These are phyloP conservation scores for Aspergillus eucalypticola DNA, from an alignment of 2,329 filamentous ascomycete species.

Conservation along the genomic window DNA sequence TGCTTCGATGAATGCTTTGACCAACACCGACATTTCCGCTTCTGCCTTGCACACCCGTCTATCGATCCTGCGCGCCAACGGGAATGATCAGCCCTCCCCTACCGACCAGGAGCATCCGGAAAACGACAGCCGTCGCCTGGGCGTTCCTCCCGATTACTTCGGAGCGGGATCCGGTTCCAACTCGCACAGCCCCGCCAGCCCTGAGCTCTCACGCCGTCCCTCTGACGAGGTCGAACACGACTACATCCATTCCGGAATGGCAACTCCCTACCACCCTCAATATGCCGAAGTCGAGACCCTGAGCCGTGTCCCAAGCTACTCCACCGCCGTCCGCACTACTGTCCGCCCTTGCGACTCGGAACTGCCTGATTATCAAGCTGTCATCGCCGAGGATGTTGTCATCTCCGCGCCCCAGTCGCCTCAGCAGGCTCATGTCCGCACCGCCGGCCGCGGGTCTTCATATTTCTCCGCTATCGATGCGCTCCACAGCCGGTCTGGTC, in stretches of 20 bases:
- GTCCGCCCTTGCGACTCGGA: constrained; percentile 54
- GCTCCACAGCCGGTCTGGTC: constrained; percentile 25
- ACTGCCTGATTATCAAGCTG: constrained; percentile 69
- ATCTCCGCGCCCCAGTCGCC: constrained; percentile 37
- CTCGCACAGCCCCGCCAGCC: constrained; percentile 35
- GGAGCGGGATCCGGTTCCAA: constrained; percentile 33
- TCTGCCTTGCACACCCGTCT: constrained; percentile 70
- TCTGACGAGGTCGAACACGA: constrained; percentile 52
- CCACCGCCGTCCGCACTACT: constrained; percentile 69
- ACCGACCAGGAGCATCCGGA: constrained; percentile 27
- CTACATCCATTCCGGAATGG: constrained; percentile 42
- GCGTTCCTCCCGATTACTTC: constrained; percentile 35
- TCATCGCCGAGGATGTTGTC: constrained; percentile 36
- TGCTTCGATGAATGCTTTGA: constrained; percentile 55
- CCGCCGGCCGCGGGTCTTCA: constrained; percentile 37
- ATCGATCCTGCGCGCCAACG: constrained; percentile 51
- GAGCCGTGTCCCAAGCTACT: constrained; percentile 75
- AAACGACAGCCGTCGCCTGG: constrained; percentile 24
- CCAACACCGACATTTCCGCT: constrained; percentile 59
- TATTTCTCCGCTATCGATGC: constrained; percentile 30
- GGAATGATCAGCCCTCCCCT: constrained; percentile 24
- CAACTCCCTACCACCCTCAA: constrained; percentile 44
- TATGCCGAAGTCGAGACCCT: constrained; percentile 63
- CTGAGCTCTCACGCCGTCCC: constrained; percentile 45
- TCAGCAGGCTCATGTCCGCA: constrained; percentile 41